phyloP scores from a whole-genome alignment of 768 basidiomycete genomes.

The Kwoniella bestiolae region DNA sequence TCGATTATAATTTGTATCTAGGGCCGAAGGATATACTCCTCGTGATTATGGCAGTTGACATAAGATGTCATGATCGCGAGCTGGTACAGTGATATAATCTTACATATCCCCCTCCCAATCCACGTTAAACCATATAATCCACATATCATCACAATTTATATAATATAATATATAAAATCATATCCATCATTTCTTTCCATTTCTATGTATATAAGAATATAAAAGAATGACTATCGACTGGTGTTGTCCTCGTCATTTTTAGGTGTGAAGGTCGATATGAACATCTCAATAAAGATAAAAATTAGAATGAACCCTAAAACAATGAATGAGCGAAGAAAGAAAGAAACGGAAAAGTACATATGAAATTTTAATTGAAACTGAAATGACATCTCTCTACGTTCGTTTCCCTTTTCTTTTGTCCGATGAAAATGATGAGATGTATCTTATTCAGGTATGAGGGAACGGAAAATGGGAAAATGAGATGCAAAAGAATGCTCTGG shows the following conservation, averaged over 20 bases:
- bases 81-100: no score
- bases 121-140: neutral
- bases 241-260: conserved; percentile 23
- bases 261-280: neutral
- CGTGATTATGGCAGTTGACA: no score
- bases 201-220: conserved; percentile 8
- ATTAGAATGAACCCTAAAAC: neutral
- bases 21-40: no score
- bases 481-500: neutral
- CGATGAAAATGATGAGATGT: neutral
- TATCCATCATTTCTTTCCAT: neutral
- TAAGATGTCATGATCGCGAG: no score
- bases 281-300: no score
- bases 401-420: neutral
- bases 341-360: neutral
- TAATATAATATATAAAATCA: conserved; percentile 2
- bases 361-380: neutral
- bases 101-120: no score
- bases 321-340: neutral
- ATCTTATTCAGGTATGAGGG: neutral
- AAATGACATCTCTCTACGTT: no score
- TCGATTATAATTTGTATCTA: no score
- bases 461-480: neutral
- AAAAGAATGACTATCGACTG: conserved; percentile 24
- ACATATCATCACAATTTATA: neutral